These are phyloP conservation scores for Epichloe hybrida DNA, from an alignment of 2,329 filamentous ascomycete species.

Conservation along the genomic window DNA sequence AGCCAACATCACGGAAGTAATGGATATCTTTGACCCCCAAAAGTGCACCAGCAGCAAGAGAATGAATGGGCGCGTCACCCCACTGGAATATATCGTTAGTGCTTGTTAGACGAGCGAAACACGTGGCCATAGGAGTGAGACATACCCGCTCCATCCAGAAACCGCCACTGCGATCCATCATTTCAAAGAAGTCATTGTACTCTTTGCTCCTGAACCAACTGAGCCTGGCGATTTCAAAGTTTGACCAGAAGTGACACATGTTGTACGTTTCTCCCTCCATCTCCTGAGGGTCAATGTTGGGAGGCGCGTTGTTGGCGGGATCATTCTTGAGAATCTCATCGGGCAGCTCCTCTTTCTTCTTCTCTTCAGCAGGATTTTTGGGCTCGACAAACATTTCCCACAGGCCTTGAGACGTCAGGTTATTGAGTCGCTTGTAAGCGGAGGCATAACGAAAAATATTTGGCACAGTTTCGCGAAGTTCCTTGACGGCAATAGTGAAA, in stretches of 20 bases:
- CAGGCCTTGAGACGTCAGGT: conserved; percentile 76
- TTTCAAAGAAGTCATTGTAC: conserved; percentile 95
- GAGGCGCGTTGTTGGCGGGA: conserved; percentile 54
- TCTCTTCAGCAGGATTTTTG: conserved; percentile 47
- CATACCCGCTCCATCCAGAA: conserved; percentile 97
- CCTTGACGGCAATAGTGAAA: conserved; percentile 97
- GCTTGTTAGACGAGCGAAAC: background rate
- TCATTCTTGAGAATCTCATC: conserved; percentile 72
- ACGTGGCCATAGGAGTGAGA: conserved; percentile 5
- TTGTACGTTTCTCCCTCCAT: conserved; percentile 99
- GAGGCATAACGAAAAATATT: conserved; percentile 99
- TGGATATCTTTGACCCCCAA: conserved; percentile 75
- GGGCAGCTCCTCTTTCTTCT: conserved; percentile 53
- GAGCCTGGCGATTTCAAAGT: conserved; percentile 92
- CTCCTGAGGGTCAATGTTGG: conserved; percentile 73
- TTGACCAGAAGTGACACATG: conserved; percentile 99
- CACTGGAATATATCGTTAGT: conserved; percentile 45
- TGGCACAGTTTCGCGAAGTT: conserved; percentile 91
- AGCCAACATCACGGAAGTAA: conserved; percentile 98
- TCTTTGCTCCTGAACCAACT: conserved; percentile 96
- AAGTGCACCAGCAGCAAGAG: conserved; percentile 81
- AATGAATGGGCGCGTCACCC: conserved; percentile 98
- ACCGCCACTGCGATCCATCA: conserved; percentile 95
- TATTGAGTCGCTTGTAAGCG: conserved; percentile 87
- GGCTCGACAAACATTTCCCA: conserved; percentile 99